A percentile compares a stretch with the other conserved stretches of the same genome.
phyloP scores from a whole-genome alignment of 164 flowering plant genomes.

The Chimonanthus praecox region DNA sequence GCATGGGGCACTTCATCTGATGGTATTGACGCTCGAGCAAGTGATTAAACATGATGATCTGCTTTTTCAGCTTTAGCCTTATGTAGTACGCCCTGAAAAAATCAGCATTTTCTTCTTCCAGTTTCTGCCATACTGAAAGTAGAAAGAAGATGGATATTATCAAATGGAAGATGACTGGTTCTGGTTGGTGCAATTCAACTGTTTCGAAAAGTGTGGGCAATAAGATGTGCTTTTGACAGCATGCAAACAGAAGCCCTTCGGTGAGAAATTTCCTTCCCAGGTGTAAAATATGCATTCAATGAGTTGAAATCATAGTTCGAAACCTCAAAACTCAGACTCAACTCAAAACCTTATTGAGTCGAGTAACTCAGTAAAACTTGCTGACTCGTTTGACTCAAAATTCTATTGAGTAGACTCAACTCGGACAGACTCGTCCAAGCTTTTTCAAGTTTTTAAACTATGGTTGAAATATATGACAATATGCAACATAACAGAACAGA shows the following conservation, averaged over 20 bases:
- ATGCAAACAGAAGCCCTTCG: not conserved
- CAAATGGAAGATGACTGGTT: too few relatives aligned
- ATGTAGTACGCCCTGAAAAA: slow-evolving; percentile 94
- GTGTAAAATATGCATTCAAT: too few relatives aligned
- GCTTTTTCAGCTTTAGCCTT: slow-evolving; percentile 87
- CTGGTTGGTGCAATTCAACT: not conserved
- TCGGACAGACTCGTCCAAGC: too few relatives aligned
- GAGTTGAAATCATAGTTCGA: too few relatives aligned
- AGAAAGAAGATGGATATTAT: slow-evolving; percentile 11
- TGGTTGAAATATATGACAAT: not conserved
- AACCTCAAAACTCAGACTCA: too few relatives aligned
- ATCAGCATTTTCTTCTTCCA: slow-evolving; percentile 97
- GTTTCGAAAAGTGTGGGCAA: not conserved
- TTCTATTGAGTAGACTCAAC: too few relatives aligned
- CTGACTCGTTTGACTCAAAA: too few relatives aligned
- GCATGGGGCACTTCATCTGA: slow-evolving; percentile 67
- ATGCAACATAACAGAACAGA: not conserved
- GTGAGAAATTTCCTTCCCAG: not conserved
- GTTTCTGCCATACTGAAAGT: slow-evolving; percentile 88
- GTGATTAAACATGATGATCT: slow-evolving; percentile 81
- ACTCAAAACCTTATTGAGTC: too few relatives aligned
- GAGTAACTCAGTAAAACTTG: too few relatives aligned
- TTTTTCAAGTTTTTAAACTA: too few relatives aligned
- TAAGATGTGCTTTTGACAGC: too few relatives aligned
- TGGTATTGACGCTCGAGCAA: slow-evolving; percentile 87